Evolutionary conservation across 306 rosid species (phyloP).

Genomic region (Psophocarpus tetragonolobus): DNA sequence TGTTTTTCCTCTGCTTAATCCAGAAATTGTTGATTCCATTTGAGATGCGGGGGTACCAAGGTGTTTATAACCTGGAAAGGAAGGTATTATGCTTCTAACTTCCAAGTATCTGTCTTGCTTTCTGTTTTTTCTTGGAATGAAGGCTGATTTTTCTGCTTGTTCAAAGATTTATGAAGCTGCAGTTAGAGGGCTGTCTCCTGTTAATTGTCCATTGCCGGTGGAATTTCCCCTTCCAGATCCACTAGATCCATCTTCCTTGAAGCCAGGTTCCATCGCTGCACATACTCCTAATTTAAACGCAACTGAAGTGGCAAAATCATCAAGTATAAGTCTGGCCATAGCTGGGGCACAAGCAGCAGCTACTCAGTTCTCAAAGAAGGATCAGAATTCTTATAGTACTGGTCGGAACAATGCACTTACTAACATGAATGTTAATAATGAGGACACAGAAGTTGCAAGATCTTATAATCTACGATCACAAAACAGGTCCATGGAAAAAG

Average conservation of each 20-base stretch:
- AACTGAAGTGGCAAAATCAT: constrained; percentile 61
- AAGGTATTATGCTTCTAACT: constrained; percentile 52
- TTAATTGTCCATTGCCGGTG: constrained; percentile 64
- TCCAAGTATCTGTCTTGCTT: background rate
- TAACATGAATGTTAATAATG: constrained; percentile 22
- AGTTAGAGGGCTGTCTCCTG: constrained; percentile 67
- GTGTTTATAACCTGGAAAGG: constrained; percentile 90
- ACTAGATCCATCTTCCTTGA: constrained; percentile 64
- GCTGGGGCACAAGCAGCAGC: constrained; percentile 95
- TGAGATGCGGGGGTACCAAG: constrained; percentile 96
- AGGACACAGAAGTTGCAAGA: constrained; percentile 24
- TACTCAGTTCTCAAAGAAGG: constrained; percentile 67
- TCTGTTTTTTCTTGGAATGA: constrained; percentile 15
- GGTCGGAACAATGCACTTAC: constrained; percentile 3
- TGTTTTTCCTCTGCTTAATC: constrained; percentile 12
- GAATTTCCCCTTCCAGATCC: constrained; percentile 85
- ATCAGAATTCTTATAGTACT: constrained; percentile 38
- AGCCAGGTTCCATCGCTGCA: constrained; percentile 62
- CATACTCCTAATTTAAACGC: constrained; percentile 40
- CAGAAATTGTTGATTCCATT: constrained; percentile 89
- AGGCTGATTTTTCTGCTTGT: constrained; percentile 22
- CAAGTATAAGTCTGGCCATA: constrained; percentile 66
- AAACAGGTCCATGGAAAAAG: constrained; percentile 29
- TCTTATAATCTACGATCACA: constrained; percentile 40
- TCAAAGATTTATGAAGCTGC: constrained; percentile 79